These are phyloP conservation scores for Emmonsiellopsis sp. DNA, from an alignment of 2,329 filamentous ascomycete genomes.

Conservation along the genomic window DNA sequence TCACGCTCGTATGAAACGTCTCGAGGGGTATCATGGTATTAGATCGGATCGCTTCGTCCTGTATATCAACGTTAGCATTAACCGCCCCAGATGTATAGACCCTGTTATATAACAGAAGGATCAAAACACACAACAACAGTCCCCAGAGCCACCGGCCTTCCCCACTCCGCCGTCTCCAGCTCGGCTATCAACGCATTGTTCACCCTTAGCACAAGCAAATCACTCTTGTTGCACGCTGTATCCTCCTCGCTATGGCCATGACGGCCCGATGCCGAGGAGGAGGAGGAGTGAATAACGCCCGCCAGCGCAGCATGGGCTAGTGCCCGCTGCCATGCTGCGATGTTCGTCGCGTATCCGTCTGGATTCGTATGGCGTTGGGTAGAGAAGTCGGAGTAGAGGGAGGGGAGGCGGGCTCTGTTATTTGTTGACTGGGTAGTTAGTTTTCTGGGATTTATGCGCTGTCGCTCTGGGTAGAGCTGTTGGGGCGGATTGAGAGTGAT, in stretches of 20 bases:
- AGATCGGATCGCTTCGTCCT: conserved; percentile 60
- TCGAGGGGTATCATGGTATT: conserved; percentile 61
- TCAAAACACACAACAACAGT: conserved; percentile 52
- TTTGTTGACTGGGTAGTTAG: neutral
- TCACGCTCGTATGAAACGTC: conserved; percentile 55
- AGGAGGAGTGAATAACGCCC: conserved; percentile 45
- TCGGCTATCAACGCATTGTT: conserved; percentile 57
- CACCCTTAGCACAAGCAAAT: conserved; percentile 43
- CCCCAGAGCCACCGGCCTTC: conserved; percentile 69
- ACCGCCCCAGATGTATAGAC: neutral
- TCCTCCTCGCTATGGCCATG: neutral
- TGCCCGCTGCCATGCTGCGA: conserved; percentile 67
- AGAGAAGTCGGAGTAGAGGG: conserved; percentile 80
- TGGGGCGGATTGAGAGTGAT: neutral
- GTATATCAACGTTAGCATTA: neutral
- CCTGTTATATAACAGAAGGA: neutral
- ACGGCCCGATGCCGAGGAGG: conserved; percentile 12
- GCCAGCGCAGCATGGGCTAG: conserved; percentile 59
- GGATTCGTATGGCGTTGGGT: conserved; percentile 67
- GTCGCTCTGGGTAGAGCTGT: conserved; percentile 42
- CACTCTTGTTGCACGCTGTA: conserved; percentile 22
- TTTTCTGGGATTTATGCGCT: neutral
- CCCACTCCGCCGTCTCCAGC: conserved; percentile 68
- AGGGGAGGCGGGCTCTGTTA: conserved; percentile 63
- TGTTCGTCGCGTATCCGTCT: conserved; percentile 74